phyloP scores from a whole-genome alignment of 345 rosid genomes.

The Linum usitatissimum region DNA sequence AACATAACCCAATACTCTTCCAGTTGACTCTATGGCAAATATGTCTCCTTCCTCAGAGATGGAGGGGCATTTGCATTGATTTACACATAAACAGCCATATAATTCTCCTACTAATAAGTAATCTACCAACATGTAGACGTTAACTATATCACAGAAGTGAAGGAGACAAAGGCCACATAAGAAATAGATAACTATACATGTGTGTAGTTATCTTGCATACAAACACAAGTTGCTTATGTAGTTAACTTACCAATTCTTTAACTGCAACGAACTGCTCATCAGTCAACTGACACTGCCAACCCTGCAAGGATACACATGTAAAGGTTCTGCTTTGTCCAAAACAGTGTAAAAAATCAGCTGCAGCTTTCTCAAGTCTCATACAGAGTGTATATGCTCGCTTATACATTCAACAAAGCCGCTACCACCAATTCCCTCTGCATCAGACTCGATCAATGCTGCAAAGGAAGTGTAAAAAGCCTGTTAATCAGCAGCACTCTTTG shows the following conservation, averaged over 20 bases:
- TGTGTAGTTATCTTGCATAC: not conserved
- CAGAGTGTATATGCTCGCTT: constrained; percentile 89
- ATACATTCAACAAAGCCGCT: constrained; percentile 98
- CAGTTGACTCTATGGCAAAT: not conserved
- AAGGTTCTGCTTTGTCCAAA: constrained; percentile 22
- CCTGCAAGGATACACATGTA: constrained; percentile 41
- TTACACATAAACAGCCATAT: not conserved
- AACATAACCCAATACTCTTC: not conserved
- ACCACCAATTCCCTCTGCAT: constrained; percentile 99
- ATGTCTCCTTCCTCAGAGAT: not conserved
- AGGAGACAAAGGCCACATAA: not conserved
- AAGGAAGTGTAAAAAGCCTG: constrained; percentile 16
- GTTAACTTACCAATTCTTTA: constrained; percentile 78
- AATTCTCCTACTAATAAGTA: not conserved
- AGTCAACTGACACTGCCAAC: constrained; percentile 77
- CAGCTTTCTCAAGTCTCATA: constrained; percentile 27
- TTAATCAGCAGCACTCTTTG: constrained; percentile 11
- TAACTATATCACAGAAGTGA: not conserved
- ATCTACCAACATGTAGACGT: not conserved
- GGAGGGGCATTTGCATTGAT: not conserved
- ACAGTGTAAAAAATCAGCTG: constrained; percentile 11
- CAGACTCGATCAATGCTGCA: constrained; percentile 97
- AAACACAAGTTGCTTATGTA: not conserved
- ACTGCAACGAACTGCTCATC: constrained; percentile 97
- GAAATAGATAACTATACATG: not conserved